A percentile compares a stretch with the other conserved stretches of the same genome.
phyloP scores from a whole-genome alignment of 371 early-diverging fungal genomes.

The Circinella minor region DNA sequence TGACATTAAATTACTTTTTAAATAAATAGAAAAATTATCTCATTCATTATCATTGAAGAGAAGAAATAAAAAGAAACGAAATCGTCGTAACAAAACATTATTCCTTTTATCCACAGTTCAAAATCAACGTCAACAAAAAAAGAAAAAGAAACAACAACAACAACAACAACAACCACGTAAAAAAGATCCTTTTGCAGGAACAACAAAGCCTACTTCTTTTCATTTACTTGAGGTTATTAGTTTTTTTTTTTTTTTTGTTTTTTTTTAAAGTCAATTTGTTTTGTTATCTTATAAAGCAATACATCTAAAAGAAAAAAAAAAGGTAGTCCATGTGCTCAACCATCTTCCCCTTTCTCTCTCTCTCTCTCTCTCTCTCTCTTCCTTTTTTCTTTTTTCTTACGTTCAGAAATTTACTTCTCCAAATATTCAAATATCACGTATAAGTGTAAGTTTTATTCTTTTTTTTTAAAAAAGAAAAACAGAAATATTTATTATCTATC shows the following conservation, averaged over 20 bases:
- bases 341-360: too few species aligned
- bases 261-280: background rate
- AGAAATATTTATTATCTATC: background rate
- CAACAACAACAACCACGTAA: conserved; percentile 10
- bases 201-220: background rate
- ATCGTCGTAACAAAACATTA: too few species aligned
- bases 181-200: too few species aligned
- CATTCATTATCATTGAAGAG: too few species aligned
- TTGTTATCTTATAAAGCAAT: background rate
- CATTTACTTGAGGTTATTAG: conserved; percentile 26
- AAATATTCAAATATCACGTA: conserved; percentile 28
- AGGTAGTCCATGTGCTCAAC: too few species aligned
- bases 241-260: background rate
- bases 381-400: conserved; percentile 2
- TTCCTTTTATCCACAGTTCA: background rate
- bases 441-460: conserved; percentile 28
- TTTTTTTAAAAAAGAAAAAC: background rate
- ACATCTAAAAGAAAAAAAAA: too few species aligned
- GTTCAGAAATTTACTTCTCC: conserved; percentile 40
- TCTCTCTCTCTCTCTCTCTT: background rate
- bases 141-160: background rate
- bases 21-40: too few species aligned
- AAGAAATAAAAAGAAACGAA: too few species aligned
- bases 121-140: background rate
- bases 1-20: too few species aligned